Percentiles rank a stretch among this genome's conserved stretches.
These are phyloP conservation scores for Penicillium coffeae DNA, from an alignment of 495 filamentous ascomycete genomes.

Conservation along the genomic window DNA sequence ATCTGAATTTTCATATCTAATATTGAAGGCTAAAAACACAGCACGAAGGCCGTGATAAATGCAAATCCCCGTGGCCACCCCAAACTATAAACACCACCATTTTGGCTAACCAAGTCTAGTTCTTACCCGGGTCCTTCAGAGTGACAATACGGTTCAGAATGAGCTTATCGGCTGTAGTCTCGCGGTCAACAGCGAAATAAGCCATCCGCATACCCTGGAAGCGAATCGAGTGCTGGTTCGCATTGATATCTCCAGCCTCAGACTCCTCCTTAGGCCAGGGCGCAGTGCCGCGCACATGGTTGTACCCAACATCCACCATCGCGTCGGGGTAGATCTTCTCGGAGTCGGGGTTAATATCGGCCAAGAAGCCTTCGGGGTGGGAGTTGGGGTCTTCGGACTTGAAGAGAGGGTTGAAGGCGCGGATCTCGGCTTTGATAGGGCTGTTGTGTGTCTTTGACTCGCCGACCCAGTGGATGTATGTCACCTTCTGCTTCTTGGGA, in stretches of 20 bases:
- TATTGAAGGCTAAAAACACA: slow-evolving; percentile 3
- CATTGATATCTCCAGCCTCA: slow-evolving; percentile 35
- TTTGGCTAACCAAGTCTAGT: slow-evolving; percentile 7
- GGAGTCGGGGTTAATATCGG: slow-evolving; percentile 80
- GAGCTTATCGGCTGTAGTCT: slow-evolving; percentile 70
- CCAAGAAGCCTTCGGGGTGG: slow-evolving; percentile 71
- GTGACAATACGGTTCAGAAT: slow-evolving; percentile 90
- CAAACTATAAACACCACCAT: neutral
- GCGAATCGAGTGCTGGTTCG: slow-evolving; percentile 64
- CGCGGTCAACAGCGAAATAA: slow-evolving; percentile 80
- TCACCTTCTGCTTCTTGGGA: slow-evolving; percentile 77
- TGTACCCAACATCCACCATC: slow-evolving; percentile 78
- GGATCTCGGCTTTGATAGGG: slow-evolving; percentile 72
- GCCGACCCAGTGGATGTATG: slow-evolving; percentile 82
- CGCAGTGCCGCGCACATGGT: slow-evolving; percentile 67
- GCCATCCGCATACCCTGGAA: slow-evolving; percentile 92
- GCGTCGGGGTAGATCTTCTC: slow-evolving; percentile 75
- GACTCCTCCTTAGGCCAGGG: slow-evolving; percentile 76
- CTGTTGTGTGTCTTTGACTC: slow-evolving; percentile 53
- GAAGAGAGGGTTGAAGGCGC: slow-evolving; percentile 81
- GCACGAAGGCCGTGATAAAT: slow-evolving; percentile 17
- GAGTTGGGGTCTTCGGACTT: slow-evolving; percentile 72
- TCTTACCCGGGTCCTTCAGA: slow-evolving; percentile 65
- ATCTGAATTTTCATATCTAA: no score
- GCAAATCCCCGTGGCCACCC: no score